Percentiles rank a stretch among this genome's conserved stretches.
Evolutionary conservation across 2,329 filamentous ascomycete genomes (phyloP).

Genomic region (Aureobasidium sp.): DNA sequence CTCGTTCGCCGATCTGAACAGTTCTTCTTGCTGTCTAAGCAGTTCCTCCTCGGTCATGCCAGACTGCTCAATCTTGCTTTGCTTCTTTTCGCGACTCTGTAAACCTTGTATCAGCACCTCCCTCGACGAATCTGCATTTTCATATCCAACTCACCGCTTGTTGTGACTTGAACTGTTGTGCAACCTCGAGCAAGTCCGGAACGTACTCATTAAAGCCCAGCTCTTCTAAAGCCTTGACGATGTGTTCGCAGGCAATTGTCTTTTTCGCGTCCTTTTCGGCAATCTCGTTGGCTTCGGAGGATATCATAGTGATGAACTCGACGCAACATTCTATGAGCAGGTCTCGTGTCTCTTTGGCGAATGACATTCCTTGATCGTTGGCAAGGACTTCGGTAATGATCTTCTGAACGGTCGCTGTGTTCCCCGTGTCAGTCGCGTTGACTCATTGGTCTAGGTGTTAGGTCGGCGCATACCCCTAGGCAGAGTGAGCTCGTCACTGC

Average conservation of each 20-base stretch:
- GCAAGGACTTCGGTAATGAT: slow-evolving; percentile 94
- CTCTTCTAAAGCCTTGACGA: slow-evolving; percentile 87
- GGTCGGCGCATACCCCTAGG: slow-evolving; percentile 43
- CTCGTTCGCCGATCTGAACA: slow-evolving; percentile 75
- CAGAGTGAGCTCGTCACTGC: slow-evolving; percentile 53
- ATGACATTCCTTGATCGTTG: slow-evolving; percentile 67
- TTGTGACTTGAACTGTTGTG: slow-evolving; percentile 84
- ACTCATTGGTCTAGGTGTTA: neutral
- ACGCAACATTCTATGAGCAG: slow-evolving; percentile 97
- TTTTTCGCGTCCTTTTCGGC: slow-evolving; percentile 99
- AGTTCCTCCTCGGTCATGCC: slow-evolving; percentile 88
- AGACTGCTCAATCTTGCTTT: slow-evolving; percentile 93
- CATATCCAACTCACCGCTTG: slow-evolving; percentile 61
- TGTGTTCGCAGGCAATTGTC: slow-evolving; percentile 96
- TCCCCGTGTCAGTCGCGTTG: neutral
- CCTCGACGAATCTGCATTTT: slow-evolving; percentile 9
- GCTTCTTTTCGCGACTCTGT: slow-evolving; percentile 90
- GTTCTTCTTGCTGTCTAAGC: slow-evolving; percentile 78
- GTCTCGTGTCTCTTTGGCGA: slow-evolving; percentile 92
- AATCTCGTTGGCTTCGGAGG: slow-evolving; percentile 98
- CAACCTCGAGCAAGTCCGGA: slow-evolving; percentile 75
- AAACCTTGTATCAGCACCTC: slow-evolving; percentile 2
- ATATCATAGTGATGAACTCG: slow-evolving; percentile 97
- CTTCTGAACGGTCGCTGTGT: slow-evolving; percentile 60
- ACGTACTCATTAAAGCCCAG: slow-evolving; percentile 92